Percentiles rank a stretch among this genome's conserved stretches.
These are phyloP conservation scores for Lanmaoa pseudosensibilis DNA, from an alignment of 768 basidiomycete species.

Conservation along the genomic window DNA sequence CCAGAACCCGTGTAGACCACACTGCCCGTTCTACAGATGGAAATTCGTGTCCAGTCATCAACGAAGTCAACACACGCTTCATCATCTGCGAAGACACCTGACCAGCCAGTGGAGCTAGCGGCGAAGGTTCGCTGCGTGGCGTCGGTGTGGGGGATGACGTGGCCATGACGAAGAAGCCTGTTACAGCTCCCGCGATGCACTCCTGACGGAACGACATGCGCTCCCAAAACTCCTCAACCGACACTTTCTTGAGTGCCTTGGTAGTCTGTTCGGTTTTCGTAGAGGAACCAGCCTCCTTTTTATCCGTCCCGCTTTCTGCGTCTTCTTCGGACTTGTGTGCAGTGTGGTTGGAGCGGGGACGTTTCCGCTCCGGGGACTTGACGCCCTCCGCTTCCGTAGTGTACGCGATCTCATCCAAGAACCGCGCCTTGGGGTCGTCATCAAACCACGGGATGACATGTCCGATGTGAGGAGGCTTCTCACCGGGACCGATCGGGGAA, in stretches of 20 bases:
- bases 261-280: slow-evolving; percentile 38
- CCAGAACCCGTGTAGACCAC: slow-evolving; percentile 70
- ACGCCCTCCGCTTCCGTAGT: slow-evolving; percentile 60
- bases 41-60: slow-evolving; percentile 79
- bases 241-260: slow-evolving; percentile 60
- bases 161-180: slow-evolving; percentile 86
- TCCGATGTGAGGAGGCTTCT: slow-evolving; percentile 46
- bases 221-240: slow-evolving; percentile 91
- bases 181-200: slow-evolving; percentile 85
- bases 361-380: slow-evolving; percentile 63
- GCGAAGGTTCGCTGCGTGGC: slow-evolving; percentile 33
- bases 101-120: slow-evolving; percentile 53
- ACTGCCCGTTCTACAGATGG: slow-evolving; percentile 61
- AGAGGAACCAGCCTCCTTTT: slow-evolving; percentile 23
- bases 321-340: slow-evolving; percentile 20
- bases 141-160: slow-evolving; percentile 35
- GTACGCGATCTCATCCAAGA: slow-evolving; percentile 86
- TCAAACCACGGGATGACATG: slow-evolving; percentile 86
- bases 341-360: slow-evolving; percentile 37
- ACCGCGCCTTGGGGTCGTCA: slow-evolving; percentile 96
- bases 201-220: slow-evolving; percentile 96
- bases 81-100: slow-evolving; percentile 66
- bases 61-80: slow-evolving; percentile 65
- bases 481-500: slow-evolving; percentile 41
- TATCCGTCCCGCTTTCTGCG: slow-evolving; percentile 28